These are phyloP conservation scores for Ophiocytium majus DNA, from an alignment of 352 stramenopile species.

Conservation along the genomic window DNA sequence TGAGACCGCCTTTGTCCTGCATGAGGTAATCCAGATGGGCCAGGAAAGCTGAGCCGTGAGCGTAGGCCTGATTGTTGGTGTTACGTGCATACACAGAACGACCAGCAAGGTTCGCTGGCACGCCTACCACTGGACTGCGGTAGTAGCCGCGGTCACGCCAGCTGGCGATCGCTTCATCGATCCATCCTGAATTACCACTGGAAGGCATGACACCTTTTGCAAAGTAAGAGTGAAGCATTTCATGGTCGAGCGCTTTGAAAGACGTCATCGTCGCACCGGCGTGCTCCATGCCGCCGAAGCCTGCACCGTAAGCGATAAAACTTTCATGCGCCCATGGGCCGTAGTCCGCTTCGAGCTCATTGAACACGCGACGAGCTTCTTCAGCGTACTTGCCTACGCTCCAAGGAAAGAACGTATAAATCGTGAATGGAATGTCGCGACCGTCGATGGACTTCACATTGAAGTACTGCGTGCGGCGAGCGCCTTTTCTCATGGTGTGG, in stretches of 20 bases:
- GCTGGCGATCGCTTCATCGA: constrained; percentile 1
- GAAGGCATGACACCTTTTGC: constrained; percentile 5
- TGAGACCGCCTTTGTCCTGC: background rate
- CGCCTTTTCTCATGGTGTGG: background rate
- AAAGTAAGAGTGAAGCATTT: constrained; percentile 18
- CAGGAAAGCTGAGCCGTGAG: background rate
- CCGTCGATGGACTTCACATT: background rate
- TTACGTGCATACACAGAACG: background rate
- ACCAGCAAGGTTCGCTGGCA: background rate
- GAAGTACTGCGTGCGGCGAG: background rate
- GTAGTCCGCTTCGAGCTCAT: background rate
- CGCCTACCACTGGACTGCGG: background rate
- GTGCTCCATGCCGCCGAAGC: background rate
- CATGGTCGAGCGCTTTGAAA: background rate
- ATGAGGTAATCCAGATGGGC: background rate
- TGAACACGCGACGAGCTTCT: background rate
- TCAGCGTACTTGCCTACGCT: background rate
- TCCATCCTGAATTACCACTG: background rate
- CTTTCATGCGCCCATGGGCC: background rate
- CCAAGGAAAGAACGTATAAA: background rate
- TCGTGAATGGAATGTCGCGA: background rate
- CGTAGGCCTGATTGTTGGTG: background rate
- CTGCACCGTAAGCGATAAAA: background rate
- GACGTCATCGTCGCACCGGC: background rate
- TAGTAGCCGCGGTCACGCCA: background rate